phyloP scores from a whole-genome alignment of 768 basidiomycete species.

The Peribolospora kevripleyi region DNA sequence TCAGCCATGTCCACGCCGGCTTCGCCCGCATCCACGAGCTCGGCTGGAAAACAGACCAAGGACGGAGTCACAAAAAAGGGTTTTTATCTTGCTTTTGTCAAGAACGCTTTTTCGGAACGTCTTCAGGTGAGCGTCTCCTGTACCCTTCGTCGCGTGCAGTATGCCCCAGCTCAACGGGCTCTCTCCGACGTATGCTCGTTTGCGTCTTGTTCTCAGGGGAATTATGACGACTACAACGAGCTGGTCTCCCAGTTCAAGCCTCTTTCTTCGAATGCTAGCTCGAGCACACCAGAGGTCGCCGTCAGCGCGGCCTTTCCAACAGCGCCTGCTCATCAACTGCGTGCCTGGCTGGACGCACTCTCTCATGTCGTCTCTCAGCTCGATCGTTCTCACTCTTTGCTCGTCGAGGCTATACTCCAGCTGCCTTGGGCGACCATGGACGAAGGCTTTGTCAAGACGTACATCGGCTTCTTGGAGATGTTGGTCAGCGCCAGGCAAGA shows the following conservation, averaged over 20 bases:
- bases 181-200: not conserved
- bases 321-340: conserved; percentile 30
- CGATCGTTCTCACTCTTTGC: conserved; percentile 47
- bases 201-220: conserved; percentile 29
- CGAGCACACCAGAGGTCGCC: conserved; percentile 18
- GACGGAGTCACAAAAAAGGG: conserved; percentile 28
- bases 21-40: no score
- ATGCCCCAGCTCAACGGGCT: conserved; percentile 5
- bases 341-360: conserved; percentile 60
- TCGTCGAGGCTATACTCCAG: conserved; percentile 64
- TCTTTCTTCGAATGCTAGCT: conserved; percentile 21
- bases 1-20: no score
- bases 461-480: conserved; percentile 71
- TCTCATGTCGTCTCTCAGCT: conserved; percentile 79
- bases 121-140: conserved; percentile 30
- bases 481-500: conserved; percentile 76
- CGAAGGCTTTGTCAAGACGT: conserved; percentile 56
- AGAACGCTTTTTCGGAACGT: conserved; percentile 55
- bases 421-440: conserved; percentile 90
- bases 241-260: conserved; percentile 56
- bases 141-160: conserved; percentile 3
- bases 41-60: no score
- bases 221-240: conserved; percentile 54
- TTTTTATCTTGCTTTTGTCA: conserved; percentile 62
- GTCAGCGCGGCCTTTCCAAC: conserved; percentile 12